Evolutionary conservation across 2,329 filamentous ascomycete genomes (phyloP), one percentile per base, ranked within the genome.

Genomic region (Parastagonospora nodorum): DNA sequence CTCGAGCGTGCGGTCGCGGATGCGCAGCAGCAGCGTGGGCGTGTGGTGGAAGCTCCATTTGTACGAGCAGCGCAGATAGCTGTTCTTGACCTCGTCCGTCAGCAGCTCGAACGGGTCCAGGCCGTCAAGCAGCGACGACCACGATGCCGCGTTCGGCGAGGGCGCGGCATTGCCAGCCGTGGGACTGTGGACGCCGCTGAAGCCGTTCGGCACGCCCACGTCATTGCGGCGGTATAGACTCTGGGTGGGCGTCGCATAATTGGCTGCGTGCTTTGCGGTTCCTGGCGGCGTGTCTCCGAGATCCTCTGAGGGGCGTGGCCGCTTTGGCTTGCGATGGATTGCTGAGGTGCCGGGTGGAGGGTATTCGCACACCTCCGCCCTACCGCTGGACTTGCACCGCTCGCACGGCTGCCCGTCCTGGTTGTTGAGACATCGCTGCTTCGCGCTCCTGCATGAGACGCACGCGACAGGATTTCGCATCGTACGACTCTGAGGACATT

Each of bases 11-110:
- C 68, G 60, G 45, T 74, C 72, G 40, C 69, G 70, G 28, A 75
- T 74, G 15, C 65, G 60, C 58, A 67, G 48, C 61, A 75, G 58
- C 59, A 75, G 58, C 43, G 72, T 74, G 3, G 73, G 73, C 5
- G 67, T 74, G 47, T 75, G 73, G 57, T 75, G 71, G 61, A 75
- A 75, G 58, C 71, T 72, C 73, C 73, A 75, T 59, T 75, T 75
- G 67, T 75, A 75, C 27, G 66, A 64, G 57, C 73, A 75, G 11
- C 73, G 57, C 50, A 75, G 55, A 42, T 74, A 75, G 58, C 67
- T 72, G 58, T 74, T 74, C 63, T 73, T 74, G 46, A 75, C 72
- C 59, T 75, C 73, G 50, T 75, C 73, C 3, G 72, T 75, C 42
- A 75, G 58, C 42, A 74, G 64, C 32, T 69, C 68, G 36, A 73